Percentiles rank a stretch among this genome's conserved stretches.
Conservation (phyloP, 345 rosid genomes). For the Camelina hispida region DNA sequence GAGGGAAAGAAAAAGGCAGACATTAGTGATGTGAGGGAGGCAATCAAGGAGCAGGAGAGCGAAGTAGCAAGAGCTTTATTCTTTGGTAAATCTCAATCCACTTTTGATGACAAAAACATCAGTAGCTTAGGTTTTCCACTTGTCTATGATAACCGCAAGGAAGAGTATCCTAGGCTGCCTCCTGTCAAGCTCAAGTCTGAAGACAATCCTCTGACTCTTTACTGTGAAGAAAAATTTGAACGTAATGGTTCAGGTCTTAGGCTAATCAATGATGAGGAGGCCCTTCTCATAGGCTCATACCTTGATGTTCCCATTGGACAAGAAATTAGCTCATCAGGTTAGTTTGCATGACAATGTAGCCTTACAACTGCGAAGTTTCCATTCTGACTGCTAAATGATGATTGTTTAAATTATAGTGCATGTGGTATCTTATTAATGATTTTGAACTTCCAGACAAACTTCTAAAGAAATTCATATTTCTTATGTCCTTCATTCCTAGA, state of each 20-base stretch:
- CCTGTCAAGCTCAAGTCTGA: slow-evolving; percentile 97
- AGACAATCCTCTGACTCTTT: slow-evolving; percentile 68
- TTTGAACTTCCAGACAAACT: no score
- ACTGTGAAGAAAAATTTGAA: slow-evolving; percentile 91
- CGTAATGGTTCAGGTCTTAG: slow-evolving; percentile 64
- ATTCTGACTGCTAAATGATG: slow-evolving; percentile 23
- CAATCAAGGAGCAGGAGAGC: slow-evolving; percentile 88
- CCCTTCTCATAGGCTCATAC: slow-evolving; percentile 82
- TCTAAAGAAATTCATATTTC: neutral
- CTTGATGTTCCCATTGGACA: slow-evolving; percentile 95
- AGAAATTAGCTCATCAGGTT: slow-evolving; percentile 92
- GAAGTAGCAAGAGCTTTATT: slow-evolving; percentile 86
- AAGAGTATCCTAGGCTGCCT: slow-evolving; percentile 92
- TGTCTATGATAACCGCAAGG: slow-evolving; percentile 65
- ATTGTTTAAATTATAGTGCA: neutral
- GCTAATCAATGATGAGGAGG: slow-evolving; percentile 63
- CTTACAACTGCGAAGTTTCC: slow-evolving; percentile 2
- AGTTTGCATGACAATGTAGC: slow-evolving; percentile 27
- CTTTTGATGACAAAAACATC: slow-evolving; percentile 56
- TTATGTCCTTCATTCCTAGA: neutral
- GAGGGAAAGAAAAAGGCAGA: slow-evolving; percentile 74
- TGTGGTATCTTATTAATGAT: no score
- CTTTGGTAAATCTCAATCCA: slow-evolving; percentile 64
- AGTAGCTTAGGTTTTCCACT: slow-evolving; percentile 58
- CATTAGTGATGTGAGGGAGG: slow-evolving; percentile 53